phyloP scores from a whole-genome alignment of 2,329 filamentous ascomycete genomes.

The Cladophialophora carrionii region DNA sequence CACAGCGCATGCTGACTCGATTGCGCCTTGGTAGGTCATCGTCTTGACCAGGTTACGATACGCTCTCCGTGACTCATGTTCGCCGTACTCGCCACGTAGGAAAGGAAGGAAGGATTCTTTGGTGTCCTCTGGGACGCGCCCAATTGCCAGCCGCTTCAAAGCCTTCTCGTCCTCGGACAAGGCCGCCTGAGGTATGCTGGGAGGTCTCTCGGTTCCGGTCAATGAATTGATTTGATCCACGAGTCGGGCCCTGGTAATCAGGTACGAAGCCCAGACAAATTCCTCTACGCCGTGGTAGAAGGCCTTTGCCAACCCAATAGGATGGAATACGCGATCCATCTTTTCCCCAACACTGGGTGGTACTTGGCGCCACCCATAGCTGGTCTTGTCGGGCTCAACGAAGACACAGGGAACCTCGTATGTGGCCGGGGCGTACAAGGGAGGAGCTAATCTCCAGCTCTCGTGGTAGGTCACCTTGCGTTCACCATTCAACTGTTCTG shows the following conservation, averaged over 20 bases:
- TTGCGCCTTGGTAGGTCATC: constrained; percentile 33
- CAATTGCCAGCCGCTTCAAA: constrained; percentile 8
- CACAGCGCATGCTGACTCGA: constrained; percentile 26
- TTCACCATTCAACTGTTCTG: neutral
- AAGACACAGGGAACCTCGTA: constrained; percentile 36
- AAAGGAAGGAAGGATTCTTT: constrained; percentile 28
- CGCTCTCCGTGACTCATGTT: constrained; percentile 19
- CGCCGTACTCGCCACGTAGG: constrained; percentile 29
- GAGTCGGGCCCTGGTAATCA: constrained; percentile 27
- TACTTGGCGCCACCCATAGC: constrained; percentile 32
- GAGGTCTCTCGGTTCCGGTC: neutral
- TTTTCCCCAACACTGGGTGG: constrained; percentile 29
- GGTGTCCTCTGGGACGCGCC: constrained; percentile 16
- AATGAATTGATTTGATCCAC: constrained; percentile 21
- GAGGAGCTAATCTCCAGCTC: constrained; percentile 29
- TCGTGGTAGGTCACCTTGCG: constrained; percentile 13
- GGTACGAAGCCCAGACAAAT: constrained; percentile 29
- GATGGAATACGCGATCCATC: constrained; percentile 35
- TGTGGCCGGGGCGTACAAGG: constrained; percentile 25
- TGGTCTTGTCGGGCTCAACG: constrained; percentile 21
- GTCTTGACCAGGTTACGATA: constrained; percentile 30
- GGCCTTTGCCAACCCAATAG: constrained; percentile 28
- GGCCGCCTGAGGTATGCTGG: constrained; percentile 1
- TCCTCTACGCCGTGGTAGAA: constrained; percentile 31
- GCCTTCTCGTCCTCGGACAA: constrained; percentile 25